Base-by-base conservation (phyloP, 2,329 filamentous ascomycete species). In the Fusarium mangiferae region DNA sequence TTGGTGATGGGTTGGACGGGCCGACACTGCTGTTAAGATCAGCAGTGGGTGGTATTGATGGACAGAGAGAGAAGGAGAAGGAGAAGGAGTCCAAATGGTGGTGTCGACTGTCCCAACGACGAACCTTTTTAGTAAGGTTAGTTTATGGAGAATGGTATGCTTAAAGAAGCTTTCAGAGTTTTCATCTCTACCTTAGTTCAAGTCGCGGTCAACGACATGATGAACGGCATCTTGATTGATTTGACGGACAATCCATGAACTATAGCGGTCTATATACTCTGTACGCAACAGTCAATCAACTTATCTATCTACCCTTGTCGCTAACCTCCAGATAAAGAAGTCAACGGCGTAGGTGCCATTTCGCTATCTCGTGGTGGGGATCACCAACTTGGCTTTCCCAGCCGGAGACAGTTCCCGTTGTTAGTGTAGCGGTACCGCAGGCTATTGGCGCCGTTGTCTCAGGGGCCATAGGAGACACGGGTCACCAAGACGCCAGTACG, bases 381-480 rank as follows among this genome's bases (percentile, higher is more conserved):
- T 58, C 51, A 44, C 33, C 69, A 72, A 62, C 73, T 75, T 75
- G 68, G 66, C 71, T 76, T 75, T 72, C 62, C 64, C 42, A 66
- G 30, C 59, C 74, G 76, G 76, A 78, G 68, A 76, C 71, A 62
- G 73, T 66, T 75, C 76, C 75, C 76, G 76, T 74, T 66, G 71
- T 71, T 75, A 73, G 74, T 73, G 75, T 69, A 76, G 73, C 66
- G 71, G 68, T 69, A 66, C 66, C 58, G 62, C 62, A 76, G 61
- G 54, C 64, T 52, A 74, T 62, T 76, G 73, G 75, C 62, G 64
- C 70, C 67, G 54, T 39, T 68, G 75, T 77, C 75, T 77, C 73
- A 76, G 75, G 75, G 74, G 63, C 56, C 39, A 26, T 60, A 41
- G 62, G 55, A 36, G 48, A 35, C 60, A 57, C 55, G 58, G 42